These are phyloP conservation scores for Sporormia fimetaria DNA, from an alignment of 495 filamentous ascomycete genomes.

Conservation along the genomic window DNA sequence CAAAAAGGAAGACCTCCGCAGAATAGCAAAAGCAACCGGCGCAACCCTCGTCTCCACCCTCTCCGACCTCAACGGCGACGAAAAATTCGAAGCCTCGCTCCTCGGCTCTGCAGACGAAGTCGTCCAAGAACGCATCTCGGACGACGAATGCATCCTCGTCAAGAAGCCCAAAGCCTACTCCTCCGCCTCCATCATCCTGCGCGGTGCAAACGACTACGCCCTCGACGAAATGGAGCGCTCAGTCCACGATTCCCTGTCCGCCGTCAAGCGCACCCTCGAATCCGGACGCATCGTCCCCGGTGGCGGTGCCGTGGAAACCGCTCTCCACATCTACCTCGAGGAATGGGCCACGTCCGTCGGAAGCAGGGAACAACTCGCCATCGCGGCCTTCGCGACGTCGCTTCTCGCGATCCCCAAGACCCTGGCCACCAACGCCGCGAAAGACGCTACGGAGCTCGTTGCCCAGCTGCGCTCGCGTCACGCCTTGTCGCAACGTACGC, in stretches of 20 bases:
- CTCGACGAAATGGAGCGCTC: conserved; percentile 99
- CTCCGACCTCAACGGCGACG: conserved; percentile 94
- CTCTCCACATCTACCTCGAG: conserved; percentile 96
- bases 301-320: conserved; percentile 95
- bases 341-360: conserved; percentile 97
- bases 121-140: conserved; percentile 89
- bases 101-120: conserved; percentile 92
- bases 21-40: conserved; percentile 92
- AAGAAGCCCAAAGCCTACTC: conserved; percentile 90
- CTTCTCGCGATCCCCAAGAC: conserved; percentile 95
- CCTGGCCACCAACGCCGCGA: conserved; percentile 90
- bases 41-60: conserved; percentile 85
- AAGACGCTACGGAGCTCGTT: conserved; percentile 88
- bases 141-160: conserved; percentile 96
- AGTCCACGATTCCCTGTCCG: conserved; percentile 90
- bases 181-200: conserved; percentile 91
- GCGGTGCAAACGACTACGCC: conserved; percentile 90
- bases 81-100: conserved; percentile 83
- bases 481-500: conserved; percentile 81
- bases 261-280: conserved; percentile 93
- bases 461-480: conserved; percentile 92
- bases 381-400: conserved; percentile 91
- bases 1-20: conserved; percentile 96
- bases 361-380: conserved; percentile 86
- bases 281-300: conserved; percentile 94